Evolutionary conservation across 768 basidiomycete genomes (phyloP).

Genomic region (Boletus tylopilopsis): DNA sequence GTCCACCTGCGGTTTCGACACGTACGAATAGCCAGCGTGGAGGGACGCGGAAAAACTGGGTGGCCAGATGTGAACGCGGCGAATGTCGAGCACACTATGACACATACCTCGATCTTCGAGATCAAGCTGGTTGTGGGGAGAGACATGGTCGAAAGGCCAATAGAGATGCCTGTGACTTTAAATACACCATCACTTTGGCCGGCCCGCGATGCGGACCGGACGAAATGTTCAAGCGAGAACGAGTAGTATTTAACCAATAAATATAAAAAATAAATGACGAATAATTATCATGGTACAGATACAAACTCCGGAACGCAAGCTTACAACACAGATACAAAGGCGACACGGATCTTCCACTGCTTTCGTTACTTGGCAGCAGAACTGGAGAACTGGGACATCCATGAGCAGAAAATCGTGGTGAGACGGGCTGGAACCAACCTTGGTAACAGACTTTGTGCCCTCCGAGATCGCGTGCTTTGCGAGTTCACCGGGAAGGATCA

Average conservation of each 20-base stretch:
- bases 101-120: conserved; percentile 24
- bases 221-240: no score
- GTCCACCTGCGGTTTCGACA: conserved; percentile 57
- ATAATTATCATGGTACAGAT: conserved; percentile 20
- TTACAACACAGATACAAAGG: conserved; percentile 26
- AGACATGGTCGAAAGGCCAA: conserved; percentile 6
- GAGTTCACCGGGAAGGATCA: conserved; percentile 95
- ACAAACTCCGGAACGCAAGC: conserved; percentile 17
- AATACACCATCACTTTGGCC: not conserved
- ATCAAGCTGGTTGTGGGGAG: conserved; percentile 22
- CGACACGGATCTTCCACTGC: not conserved
- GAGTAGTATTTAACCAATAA: not conserved
- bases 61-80: no score
- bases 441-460: conserved; percentile 92
- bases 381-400: conserved; percentile 58
- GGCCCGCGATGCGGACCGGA: no score
- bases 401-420: conserved; percentile 6
- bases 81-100: not conserved
- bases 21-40: conserved; percentile 73
- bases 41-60: conserved; percentile 60
- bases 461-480: conserved; percentile 75
- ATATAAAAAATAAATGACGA: conserved; percentile 13
- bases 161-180: no score
- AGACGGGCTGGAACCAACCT: conserved; percentile 39
- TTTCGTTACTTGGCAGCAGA: conserved; percentile 58